A percentile compares a stretch with the other conserved stretches of the same genome.
Evolutionary conservation across 2,329 filamentous ascomycete species (phyloP).

Genomic region (Chrysoporthe austroafricana): DNA sequence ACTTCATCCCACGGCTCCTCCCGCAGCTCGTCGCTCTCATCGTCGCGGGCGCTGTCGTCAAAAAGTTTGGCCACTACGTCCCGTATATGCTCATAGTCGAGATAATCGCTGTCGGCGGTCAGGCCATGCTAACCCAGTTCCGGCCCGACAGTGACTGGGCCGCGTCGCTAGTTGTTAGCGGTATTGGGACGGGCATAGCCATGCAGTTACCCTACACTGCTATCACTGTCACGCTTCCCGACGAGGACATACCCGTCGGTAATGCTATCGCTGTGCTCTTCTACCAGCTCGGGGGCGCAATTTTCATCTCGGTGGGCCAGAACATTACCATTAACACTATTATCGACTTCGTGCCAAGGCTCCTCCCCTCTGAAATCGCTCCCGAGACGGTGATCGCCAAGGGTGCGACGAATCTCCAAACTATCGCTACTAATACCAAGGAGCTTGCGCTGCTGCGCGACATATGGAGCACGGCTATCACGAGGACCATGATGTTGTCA

Average conservation of each 20-base stretch:
- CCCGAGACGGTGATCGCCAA: not conserved
- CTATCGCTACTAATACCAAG: not conserved
- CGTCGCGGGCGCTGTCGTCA: not conserved
- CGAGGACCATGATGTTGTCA: not conserved
- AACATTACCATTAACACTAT: constrained; percentile 3
- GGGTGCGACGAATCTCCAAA: not conserved
- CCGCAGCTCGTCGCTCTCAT: constrained; percentile 10
- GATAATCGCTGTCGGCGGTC: not conserved
- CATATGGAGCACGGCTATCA: constrained; percentile 5
- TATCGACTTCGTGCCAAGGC: not conserved
- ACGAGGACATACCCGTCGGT: constrained; percentile 3
- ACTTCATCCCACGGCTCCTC: constrained; percentile 5
- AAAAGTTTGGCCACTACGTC: constrained; percentile 2
- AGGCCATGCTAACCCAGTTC: constrained; percentile 8
- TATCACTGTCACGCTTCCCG: not conserved
- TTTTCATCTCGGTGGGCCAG: not conserved
- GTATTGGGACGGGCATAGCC: constrained; percentile 4
- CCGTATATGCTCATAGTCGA: constrained; percentile 8
- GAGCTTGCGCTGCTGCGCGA: constrained; percentile 7
- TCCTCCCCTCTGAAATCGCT: not conserved
- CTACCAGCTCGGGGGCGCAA: constrained; percentile 8
- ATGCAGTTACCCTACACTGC: constrained; percentile 7
- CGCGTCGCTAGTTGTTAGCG: constrained; percentile 2
- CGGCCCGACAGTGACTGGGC: not conserved
- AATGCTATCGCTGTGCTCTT: constrained; percentile 7